A percentile compares a stretch with the other conserved stretches of the same genome.
Evolutionary conservation across 345 rosid species (phyloP).

Genomic region (Crucihimalaya himalaica): DNA sequence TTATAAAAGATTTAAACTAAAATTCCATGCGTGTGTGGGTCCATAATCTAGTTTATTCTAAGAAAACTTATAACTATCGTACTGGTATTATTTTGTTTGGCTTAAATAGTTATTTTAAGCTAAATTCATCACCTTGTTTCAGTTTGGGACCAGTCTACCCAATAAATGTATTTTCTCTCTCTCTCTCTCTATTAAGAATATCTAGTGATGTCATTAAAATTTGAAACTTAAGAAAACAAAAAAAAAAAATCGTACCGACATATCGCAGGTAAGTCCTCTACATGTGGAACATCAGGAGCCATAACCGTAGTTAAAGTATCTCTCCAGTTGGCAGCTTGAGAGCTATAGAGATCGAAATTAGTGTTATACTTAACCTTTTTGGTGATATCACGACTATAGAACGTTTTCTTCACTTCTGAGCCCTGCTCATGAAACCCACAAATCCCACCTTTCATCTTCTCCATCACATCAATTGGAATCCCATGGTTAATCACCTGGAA

Average conservation of each 20-base stretch:
- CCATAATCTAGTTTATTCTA: too few species aligned
- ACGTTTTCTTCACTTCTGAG: slow-evolving; percentile 17
- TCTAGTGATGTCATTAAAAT: too few species aligned
- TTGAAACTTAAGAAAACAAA: too few species aligned
- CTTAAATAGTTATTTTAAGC: too few species aligned
- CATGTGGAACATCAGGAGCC: slow-evolving; percentile 31
- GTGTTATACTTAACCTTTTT: slow-evolving; percentile 14
- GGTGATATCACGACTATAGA: slow-evolving; percentile 24
- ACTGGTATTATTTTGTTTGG: too few species aligned
- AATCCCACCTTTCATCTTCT: slow-evolving; percentile 13
- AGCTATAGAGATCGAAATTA: slow-evolving; percentile 31
- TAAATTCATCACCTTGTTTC: too few species aligned
- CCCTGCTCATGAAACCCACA: slow-evolving; percentile 37
- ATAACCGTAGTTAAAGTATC: slow-evolving; percentile 34
- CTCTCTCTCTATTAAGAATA: too few species aligned
- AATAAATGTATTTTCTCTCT: neutral
- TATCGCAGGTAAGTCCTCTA: slow-evolving; percentile 38
- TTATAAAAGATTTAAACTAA: too few species aligned
- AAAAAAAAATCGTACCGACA: slow-evolving; percentile 25
- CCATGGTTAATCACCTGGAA: slow-evolving; percentile 38
- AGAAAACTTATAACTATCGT: too few species aligned
- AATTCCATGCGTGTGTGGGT: too few species aligned
- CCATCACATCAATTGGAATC: neutral
- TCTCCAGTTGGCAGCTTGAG: slow-evolving; percentile 41
- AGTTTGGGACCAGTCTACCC: neutral